Conservation (phyloP, 257 asterid species). For the Voacanga thouarsii region DNA sequence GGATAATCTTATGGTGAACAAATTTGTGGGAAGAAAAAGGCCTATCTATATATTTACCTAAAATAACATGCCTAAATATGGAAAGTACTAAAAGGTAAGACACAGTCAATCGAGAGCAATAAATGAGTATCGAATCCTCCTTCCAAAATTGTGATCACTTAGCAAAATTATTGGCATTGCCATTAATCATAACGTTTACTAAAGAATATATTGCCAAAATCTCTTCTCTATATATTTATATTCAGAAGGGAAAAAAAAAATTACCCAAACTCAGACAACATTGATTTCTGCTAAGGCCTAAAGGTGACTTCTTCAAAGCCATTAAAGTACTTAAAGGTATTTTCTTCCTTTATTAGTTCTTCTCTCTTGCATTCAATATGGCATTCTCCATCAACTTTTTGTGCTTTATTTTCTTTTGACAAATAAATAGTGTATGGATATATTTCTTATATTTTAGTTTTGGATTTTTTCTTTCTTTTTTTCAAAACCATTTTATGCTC, state of each 20-base stretch:
- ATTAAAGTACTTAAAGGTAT: neutral
- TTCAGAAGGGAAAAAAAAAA: neutral
- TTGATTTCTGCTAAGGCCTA: neutral
- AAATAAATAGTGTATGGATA: neutral
- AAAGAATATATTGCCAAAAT: neutral
- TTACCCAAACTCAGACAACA: neutral
- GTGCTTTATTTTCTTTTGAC: neutral
- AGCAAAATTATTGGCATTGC: neutral
- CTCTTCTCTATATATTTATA: neutral
- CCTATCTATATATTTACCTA: no score
- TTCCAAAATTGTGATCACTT: neutral
- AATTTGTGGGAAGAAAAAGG: no score
- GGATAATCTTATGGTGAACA: no score
- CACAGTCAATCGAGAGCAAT: neutral
- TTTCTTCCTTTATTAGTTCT: neutral
- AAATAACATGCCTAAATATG: neutral
- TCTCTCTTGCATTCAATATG: neutral
- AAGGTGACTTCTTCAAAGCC: slow-evolving; percentile 8
- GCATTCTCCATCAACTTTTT: neutral
- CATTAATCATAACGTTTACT: no score
- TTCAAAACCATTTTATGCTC: neutral
- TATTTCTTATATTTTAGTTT: no score
- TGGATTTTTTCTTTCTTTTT: neutral
- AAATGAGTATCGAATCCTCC: slow-evolving; percentile 3
- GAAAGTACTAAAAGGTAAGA: neutral